phyloP scores from a whole-genome alignment of 768 basidiomycete species.

The Tulasnella sp. region DNA sequence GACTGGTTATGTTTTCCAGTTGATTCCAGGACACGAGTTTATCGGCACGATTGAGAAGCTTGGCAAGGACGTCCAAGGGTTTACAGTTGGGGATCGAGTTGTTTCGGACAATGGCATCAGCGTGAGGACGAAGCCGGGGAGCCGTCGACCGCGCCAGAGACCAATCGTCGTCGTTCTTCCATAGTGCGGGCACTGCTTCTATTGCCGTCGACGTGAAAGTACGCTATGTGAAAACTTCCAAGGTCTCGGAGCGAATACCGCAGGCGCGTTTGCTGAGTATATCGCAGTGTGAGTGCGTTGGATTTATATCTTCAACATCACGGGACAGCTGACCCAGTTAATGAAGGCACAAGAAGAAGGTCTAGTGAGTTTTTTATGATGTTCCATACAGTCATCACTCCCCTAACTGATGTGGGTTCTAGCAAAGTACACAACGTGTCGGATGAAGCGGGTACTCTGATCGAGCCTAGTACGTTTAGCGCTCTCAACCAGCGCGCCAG shows the following conservation, averaged over 20 bases:
- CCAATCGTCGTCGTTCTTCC: not conserved
- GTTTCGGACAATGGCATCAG: slow-evolving; percentile 74
- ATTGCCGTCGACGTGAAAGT: slow-evolving; percentile 74
- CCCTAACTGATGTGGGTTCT: too few species aligned
- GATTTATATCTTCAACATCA: not conserved
- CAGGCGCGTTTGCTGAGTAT: slow-evolving; percentile 88
- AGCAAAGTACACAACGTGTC: slow-evolving; percentile 74
- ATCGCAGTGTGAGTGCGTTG: slow-evolving; percentile 57
- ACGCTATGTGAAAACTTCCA: slow-evolving; percentile 81
- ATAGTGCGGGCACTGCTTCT: slow-evolving; percentile 80
- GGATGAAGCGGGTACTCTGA: slow-evolving; percentile 78
- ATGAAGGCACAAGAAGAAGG: slow-evolving; percentile 56
- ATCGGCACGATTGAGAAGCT: slow-evolving; percentile 66
- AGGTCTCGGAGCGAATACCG: slow-evolving; percentile 57
- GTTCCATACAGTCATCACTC: not conserved
- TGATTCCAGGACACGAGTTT: slow-evolving; percentile 68
- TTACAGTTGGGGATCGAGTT: slow-evolving; percentile 69
- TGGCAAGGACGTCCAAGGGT: slow-evolving; percentile 73
- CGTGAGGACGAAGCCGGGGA: slow-evolving; percentile 36
- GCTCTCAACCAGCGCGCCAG: too few species aligned
- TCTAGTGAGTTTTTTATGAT: slow-evolving; percentile 37
- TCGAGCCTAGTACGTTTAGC: slow-evolving; percentile 49
- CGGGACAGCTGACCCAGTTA: not conserved
- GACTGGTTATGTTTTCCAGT: slow-evolving; percentile 31
- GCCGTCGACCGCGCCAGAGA: not conserved